These are phyloP conservation scores for Paxillus ammoniavirescens DNA, from an alignment of 768 basidiomycete species.

Conservation along the genomic window DNA sequence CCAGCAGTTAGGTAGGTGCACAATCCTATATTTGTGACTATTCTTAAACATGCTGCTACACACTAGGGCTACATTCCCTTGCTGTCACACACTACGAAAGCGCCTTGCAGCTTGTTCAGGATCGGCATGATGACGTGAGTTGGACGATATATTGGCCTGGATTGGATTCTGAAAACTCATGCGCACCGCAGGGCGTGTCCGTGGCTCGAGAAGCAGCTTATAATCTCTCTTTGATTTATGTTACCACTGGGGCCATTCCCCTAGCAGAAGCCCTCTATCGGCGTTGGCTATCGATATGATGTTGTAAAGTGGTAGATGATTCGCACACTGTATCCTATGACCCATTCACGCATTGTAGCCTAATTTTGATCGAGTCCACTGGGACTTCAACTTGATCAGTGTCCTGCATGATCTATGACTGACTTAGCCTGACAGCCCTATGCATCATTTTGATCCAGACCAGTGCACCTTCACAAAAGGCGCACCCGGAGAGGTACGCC, in stretches of 20 bases:
- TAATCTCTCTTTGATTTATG: conserved; percentile 82
- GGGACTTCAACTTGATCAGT: neutral
- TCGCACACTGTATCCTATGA: neutral
- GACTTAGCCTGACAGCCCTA: neutral
- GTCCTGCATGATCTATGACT: neutral
- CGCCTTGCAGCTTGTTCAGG: conserved; percentile 64
- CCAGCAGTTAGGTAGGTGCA: conserved; percentile 78
- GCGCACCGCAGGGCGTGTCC: conserved; percentile 41
- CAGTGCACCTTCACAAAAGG: neutral
- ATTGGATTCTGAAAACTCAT: neutral
- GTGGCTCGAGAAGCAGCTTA: conserved; percentile 81
- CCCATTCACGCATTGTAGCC: conserved; percentile 1
- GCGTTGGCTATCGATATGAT: conserved; percentile 78
- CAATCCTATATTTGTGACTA: neutral
- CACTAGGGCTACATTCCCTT: conserved; percentile 71
- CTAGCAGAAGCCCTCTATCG: conserved; percentile 70
- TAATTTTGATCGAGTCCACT: conserved; percentile 2
- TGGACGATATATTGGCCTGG: neutral
- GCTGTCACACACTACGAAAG: conserved; percentile 84
- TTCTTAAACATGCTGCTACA: neutral
- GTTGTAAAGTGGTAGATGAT: neutral
- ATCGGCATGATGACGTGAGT: conserved; percentile 32
- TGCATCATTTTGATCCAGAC: conserved; percentile 10
- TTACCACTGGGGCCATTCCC: conserved; percentile 70
- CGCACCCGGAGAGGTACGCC: neutral